Base-by-base conservation (phyloP, 2,329 filamentous ascomycete genomes). In the Aspergillus ibericus region DNA sequence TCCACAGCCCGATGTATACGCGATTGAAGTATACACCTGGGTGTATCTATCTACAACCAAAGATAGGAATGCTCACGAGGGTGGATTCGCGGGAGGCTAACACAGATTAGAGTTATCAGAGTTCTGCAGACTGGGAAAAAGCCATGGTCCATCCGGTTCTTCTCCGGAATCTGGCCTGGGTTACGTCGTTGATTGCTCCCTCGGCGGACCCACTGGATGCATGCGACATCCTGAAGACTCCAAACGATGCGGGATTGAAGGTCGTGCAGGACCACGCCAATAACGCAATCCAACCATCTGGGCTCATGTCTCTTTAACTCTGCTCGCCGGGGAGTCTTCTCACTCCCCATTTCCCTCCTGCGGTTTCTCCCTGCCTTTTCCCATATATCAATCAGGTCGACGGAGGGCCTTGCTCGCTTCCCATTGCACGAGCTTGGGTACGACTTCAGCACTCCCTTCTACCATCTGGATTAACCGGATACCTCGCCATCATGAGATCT, bases 401-500 rank as follows among this genome's bases (percentile, higher is more conserved):
- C 15, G 44, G 12, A 29, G 25, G 13, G 44, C 25, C n/a, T 48
- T 27, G n/a, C 44, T 48, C 25, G 16, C 16, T 18, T 15, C n/a
- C 27, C 25, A 27, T 48, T 16, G 44, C n/a, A 48, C 22, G 42
- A 15, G 20, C n/a, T 48, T 15, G 16, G 8, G 13, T 47, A 13
- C 42, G 9, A 29, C 38, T 42, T 18, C 10, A n/a, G 42, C 42
- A 47, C 22, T 29, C 13, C 25, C 9, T 48, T 18, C 44, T 48
- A 25, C n/a, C 8, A 15, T 32, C 44, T 48, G 22, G 25, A 32
- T 1, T n/a, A 16, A 29, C n/a, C 15, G 13, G 9, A 44, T 29
- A 29, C 15, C 15, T n/a, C 15, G 25, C n/a, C 54, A 61, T 36
- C 20, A 63, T 63, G 59, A 60, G 42, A 55, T 54, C 57, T 35